Evolutionary conservation across 1,284 basidiomycete genomes (phyloP).

Genomic region (Peniophora sp.): DNA sequence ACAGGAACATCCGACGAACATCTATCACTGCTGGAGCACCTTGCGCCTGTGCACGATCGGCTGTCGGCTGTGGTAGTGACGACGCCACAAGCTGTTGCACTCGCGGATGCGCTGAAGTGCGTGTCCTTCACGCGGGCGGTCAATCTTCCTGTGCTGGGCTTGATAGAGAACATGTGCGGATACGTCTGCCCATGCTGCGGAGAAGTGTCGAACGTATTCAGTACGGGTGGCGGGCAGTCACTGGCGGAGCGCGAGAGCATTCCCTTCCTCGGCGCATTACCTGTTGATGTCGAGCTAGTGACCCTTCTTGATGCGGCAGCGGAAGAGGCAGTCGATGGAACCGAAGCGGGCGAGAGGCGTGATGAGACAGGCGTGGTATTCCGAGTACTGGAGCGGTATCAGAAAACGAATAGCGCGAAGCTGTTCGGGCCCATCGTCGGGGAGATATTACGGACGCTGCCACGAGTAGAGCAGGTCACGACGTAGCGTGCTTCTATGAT

Average conservation of each 20-base stretch:
- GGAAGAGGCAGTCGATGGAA: conserved; percentile 9
- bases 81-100: conserved; percentile 94
- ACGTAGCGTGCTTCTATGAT: no score
- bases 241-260: conserved; percentile 75
- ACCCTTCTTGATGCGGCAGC: conserved; percentile 74
- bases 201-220: conserved; percentile 93
- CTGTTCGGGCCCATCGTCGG: conserved; percentile 50
- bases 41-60: conserved; percentile 77
- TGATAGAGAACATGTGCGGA: conserved; percentile 99
- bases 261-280: conserved; percentile 82
- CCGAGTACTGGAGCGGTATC: conserved; percentile 45
- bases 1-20: conserved; percentile 98
- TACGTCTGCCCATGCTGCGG: conserved; percentile 95
- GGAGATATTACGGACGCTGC: conserved; percentile 24
- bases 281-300: conserved; percentile 91
- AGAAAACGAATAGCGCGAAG: conserved; percentile 51
- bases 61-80: conserved; percentile 88
- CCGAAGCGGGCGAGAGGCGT: not conserved
- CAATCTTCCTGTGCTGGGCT: conserved; percentile 81
- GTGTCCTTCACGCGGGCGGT: conserved; percentile 91
- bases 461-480: conserved; percentile 1
- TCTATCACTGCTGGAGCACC: conserved; percentile 89
- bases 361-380: conserved; percentile 23
- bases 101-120: conserved; percentile 94
- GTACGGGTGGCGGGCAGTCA: conserved; percentile 86